Evolutionary conservation across 495 filamentous ascomycete genomes (phyloP).

Genomic region (Staphylotrichum longicolle): DNA sequence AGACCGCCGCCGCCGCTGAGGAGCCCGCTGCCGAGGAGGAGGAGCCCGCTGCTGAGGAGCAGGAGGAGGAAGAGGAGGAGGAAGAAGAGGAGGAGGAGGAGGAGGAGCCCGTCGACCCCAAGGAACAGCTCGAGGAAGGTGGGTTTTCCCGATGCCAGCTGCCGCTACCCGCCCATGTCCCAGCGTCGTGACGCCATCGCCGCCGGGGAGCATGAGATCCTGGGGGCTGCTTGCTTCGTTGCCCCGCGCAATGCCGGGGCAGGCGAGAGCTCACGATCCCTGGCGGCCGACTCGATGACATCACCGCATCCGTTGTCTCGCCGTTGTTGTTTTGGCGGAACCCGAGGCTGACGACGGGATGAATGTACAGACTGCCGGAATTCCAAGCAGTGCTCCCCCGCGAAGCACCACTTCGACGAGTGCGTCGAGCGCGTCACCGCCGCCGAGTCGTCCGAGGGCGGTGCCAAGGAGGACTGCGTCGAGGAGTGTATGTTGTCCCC

Average conservation of each 20-base stretch:
- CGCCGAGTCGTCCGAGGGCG: conserved; percentile 56
- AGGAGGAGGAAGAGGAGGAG: conserved; percentile 50
- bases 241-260: not conserved
- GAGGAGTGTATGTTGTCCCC: conserved; percentile 83
- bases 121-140: conserved; percentile 91
- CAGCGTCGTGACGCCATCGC: not conserved
- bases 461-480: conserved; percentile 86
- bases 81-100: conserved; percentile 76
- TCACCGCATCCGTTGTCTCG: not conserved
- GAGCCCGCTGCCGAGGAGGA: conserved; percentile 40
- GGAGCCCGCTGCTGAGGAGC: conserved; percentile 46
- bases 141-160: conserved; percentile 41
- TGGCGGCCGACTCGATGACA: conserved; percentile 7
- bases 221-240: conserved; percentile 7
- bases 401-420: conserved; percentile 97
- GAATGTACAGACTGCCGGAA: conserved; percentile 72
- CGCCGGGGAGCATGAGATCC: conserved; percentile 1
- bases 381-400: conserved; percentile 75
- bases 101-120: conserved; percentile 82
- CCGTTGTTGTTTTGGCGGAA: not conserved
- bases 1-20: conserved; percentile 44
- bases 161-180: not conserved
- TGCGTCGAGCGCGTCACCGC: conserved; percentile 89
- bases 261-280: not conserved
- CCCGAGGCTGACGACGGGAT: conserved; percentile 29